Evolutionary conservation across 257 asterid genomes (phyloP).

Genomic region (Ehretia macrophylla): DNA sequence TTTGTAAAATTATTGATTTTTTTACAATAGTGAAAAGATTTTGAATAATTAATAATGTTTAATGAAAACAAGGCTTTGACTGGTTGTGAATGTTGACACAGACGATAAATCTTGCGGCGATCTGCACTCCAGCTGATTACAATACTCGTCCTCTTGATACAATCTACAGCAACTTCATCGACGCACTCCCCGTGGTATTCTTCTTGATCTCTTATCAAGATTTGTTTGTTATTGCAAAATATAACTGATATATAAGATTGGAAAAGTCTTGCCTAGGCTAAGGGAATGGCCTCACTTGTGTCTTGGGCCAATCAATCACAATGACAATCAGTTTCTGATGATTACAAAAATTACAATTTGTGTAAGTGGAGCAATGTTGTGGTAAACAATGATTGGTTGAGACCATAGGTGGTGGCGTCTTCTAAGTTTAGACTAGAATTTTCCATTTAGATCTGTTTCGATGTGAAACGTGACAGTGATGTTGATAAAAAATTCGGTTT

Average conservation of each 20-base stretch:
- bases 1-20: too few species aligned
- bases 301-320: too few species aligned
- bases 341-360: too few species aligned
- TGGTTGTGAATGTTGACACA: constrained; percentile 22
- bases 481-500: not conserved
- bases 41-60: not conserved
- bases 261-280: too few species aligned
- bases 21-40: too few species aligned
- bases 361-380: too few species aligned
- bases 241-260: too few species aligned
- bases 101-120: constrained; percentile 89
- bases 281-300: too few species aligned
- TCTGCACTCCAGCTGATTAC: constrained; percentile 94
- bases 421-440: not conserved
- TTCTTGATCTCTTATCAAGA: constrained; percentile 2
- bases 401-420: not conserved
- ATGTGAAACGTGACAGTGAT: not conserved
- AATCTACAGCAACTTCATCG: constrained; percentile 84
- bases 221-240: too few species aligned
- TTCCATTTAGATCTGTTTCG: not conserved
- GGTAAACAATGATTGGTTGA: too few species aligned
- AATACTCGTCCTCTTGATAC: constrained; percentile 91
- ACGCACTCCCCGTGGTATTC: constrained; percentile 87
- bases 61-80: constrained; percentile 9
- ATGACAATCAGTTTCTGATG: too few species aligned